These are phyloP conservation scores for Aspergillus steynii DNA, from an alignment of 495 filamentous ascomycete species.

Conservation along the genomic window DNA sequence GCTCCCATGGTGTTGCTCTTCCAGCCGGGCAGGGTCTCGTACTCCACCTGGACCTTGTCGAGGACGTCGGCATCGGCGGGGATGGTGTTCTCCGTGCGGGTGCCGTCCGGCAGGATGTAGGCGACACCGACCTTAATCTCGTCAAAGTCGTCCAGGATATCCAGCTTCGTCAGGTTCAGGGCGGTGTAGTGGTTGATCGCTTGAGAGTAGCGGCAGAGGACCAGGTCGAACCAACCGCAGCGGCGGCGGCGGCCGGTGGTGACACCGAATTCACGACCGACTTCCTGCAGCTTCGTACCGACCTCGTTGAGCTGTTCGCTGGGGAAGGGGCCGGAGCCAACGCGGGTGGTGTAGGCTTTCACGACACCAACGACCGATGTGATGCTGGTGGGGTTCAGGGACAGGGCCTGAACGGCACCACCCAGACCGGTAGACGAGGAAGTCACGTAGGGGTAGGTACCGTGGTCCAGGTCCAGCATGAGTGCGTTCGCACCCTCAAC, in stretches of 20 bases:
- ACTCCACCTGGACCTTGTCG: constrained; percentile 60
- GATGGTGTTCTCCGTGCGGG: constrained; percentile 56
- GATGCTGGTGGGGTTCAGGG: constrained; percentile 45
- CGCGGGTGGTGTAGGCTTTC: constrained; percentile 78
- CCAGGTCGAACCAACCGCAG: constrained; percentile 89
- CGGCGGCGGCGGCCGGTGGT: constrained; percentile 82
- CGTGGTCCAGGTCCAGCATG: constrained; percentile 74
- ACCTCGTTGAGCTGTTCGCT: constrained; percentile 71
- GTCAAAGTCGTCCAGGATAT: constrained; percentile 80
- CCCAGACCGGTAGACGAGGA: constrained; percentile 74
- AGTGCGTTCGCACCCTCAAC: constrained; percentile 91
- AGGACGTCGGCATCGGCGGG: constrained; percentile 68
- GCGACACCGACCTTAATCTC: constrained; percentile 76
- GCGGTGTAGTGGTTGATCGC: constrained; percentile 72
- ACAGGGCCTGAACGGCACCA: constrained; percentile 73
- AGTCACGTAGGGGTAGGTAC: constrained; percentile 86
- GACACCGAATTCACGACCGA: constrained; percentile 72
- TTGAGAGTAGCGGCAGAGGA: constrained; percentile 76
- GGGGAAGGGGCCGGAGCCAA: constrained; percentile 81
- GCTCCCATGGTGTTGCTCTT: constrained; percentile 64
- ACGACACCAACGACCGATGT: constrained; percentile 78
- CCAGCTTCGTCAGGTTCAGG: constrained; percentile 87
- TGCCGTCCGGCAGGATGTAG: constrained; percentile 61
- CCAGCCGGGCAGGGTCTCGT: constrained; percentile 80
- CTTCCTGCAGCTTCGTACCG: constrained; percentile 63